Evolutionary conservation across 805 yeast species (phyloP).

Genomic region (Komagataella pseudopastoris): DNA sequence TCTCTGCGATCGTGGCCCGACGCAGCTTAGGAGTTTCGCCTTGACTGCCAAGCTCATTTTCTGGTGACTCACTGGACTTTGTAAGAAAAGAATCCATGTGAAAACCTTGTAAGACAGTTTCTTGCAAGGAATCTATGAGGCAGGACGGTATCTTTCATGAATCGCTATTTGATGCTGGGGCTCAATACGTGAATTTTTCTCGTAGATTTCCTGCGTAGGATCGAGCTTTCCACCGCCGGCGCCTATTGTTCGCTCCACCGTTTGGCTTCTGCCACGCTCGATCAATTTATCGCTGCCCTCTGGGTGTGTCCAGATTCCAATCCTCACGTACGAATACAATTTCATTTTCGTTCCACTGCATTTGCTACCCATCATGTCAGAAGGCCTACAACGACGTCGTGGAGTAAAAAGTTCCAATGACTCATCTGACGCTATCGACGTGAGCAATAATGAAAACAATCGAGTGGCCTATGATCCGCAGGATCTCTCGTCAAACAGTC

Average conservation of each 20-base stretch:
- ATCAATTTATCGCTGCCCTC: background rate
- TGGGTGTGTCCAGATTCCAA: background rate
- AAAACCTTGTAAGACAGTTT: background rate
- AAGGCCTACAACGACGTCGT: conserved; percentile 69
- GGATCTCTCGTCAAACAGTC: conserved; percentile 32
- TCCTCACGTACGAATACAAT: background rate
- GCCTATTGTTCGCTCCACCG: background rate
- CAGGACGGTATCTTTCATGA: background rate
- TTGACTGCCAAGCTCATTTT: background rate
- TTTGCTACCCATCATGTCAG: conserved; percentile 13
- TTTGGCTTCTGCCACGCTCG: background rate
- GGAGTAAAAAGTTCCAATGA: conserved; percentile 21
- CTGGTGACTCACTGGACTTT: background rate
- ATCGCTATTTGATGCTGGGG: background rate
- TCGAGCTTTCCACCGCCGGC: background rate
- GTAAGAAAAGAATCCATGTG: background rate
- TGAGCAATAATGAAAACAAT: conserved; percentile 20
- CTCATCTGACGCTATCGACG: conserved; percentile 8
- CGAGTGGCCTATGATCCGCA: conserved; percentile 76
- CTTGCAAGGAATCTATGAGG: background rate
- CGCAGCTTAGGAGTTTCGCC: conserved; percentile 7
- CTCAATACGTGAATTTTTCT: background rate
- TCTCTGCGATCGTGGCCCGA: conserved; percentile 17
- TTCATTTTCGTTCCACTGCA: background rate
- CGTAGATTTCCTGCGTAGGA: background rate